These are phyloP conservation scores for Fagopyrum homotropicum DNA, from an alignment of 148 eudicot genomes.

Conservation along the genomic window DNA sequence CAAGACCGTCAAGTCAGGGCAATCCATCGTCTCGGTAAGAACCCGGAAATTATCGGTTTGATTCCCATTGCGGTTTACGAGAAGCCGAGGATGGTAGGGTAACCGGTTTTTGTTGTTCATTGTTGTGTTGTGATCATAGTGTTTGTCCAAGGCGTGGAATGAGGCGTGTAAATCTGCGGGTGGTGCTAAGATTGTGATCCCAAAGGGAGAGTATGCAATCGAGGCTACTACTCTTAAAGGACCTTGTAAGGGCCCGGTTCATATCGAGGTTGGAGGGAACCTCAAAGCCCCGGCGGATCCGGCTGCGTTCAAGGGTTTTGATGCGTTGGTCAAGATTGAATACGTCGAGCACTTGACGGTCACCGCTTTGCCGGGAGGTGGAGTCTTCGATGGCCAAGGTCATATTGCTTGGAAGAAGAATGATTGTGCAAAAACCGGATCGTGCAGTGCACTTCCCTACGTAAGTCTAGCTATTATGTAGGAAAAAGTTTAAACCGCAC, in stretches of 20 bases:
- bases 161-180: background rate
- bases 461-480: constrained; percentile 27
- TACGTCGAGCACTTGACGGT: constrained; percentile 29
- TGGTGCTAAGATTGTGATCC: constrained; percentile 26
- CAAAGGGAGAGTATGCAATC: constrained; percentile 31
- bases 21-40: background rate
- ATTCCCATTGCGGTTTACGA: no score
- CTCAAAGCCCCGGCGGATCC: constrained; percentile 43
- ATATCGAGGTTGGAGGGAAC: constrained; percentile 38
- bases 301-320: constrained; percentile 17
- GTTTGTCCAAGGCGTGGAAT: constrained; percentile 1
- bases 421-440: constrained; percentile 22
- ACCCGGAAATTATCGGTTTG: background rate
- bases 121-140: background rate
- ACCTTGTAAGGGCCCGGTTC: constrained; percentile 43
- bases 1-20: background rate
- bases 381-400: constrained; percentile 53
- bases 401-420: constrained; percentile 36
- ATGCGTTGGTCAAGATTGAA: constrained; percentile 37
- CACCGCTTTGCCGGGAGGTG: constrained; percentile 28
- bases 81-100: no score
- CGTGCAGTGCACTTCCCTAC: constrained; percentile 33
- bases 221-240: constrained; percentile 32
- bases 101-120: background rate
- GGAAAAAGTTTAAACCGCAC: no score